phyloP scores from a whole-genome alignment of 1,139 yeast species.

The Yamadazyma siamensis region DNA sequence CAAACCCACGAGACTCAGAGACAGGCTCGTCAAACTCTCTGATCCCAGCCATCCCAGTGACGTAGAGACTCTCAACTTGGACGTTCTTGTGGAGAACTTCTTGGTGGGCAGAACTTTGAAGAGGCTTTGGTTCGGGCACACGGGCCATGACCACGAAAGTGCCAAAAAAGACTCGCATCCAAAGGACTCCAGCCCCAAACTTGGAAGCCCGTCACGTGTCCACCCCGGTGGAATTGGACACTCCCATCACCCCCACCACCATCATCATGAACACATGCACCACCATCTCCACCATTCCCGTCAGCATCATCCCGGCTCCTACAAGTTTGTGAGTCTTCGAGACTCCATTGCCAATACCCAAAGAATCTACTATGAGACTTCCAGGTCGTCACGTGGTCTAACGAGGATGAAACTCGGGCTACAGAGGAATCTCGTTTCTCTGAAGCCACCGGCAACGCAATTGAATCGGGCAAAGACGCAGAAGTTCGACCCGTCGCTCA shows the following conservation, averaged over 20 bases:
- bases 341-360: conserved; percentile 32
- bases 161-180: neutral
- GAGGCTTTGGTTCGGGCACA: conserved; percentile 34
- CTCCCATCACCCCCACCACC: conserved; percentile 7
- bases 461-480: conserved; percentile 2
- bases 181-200: neutral
- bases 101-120: conserved; percentile 35
- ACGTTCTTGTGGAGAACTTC: conserved; percentile 27
- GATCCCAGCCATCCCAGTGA: conserved; percentile 37
- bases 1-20: conserved; percentile 29
- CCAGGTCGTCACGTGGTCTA: conserved; percentile 34
- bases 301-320: conserved; percentile 10
- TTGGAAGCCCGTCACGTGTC: neutral
- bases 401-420: conserved; percentile 37
- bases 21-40: conserved; percentile 34
- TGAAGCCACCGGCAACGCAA: conserved; percentile 1
- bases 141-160: conserved; percentile 1
- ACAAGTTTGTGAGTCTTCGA: conserved; percentile 34
- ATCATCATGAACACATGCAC: conserved; percentile 10
- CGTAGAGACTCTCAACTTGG: conserved; percentile 44
- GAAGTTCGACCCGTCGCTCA: conserved; percentile 7
- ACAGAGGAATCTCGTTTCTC: conserved; percentile 17
- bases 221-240: neutral
- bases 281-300: conserved; percentile 10
- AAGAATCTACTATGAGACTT: conserved; percentile 19